Evolutionary conservation across 345 rosid species (phyloP).

Genomic region (Litchi chinensis): DNA sequence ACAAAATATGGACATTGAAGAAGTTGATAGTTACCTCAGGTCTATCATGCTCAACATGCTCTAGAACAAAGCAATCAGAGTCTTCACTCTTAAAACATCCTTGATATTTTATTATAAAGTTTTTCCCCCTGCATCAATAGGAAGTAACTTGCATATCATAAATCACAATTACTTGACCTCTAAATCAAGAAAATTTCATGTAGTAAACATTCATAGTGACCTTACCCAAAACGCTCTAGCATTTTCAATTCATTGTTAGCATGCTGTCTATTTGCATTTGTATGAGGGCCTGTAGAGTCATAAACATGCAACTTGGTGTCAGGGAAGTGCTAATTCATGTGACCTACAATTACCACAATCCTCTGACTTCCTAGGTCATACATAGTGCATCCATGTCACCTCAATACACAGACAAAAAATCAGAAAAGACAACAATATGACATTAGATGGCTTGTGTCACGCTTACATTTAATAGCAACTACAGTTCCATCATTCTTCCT

Average conservation of each 20-base stretch:
- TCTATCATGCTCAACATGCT: constrained; percentile 91
- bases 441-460: constrained; percentile 15
- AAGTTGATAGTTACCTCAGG: constrained; percentile 61
- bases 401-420: not conserved
- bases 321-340: constrained; percentile 1
- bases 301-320: constrained; percentile 13
- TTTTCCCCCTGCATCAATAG: constrained; percentile 70
- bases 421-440: not conserved
- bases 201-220: constrained; percentile 7
- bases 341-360: not conserved
- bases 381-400: not conserved
- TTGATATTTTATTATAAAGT: constrained; percentile 72
- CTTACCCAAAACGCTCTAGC: constrained; percentile 95
- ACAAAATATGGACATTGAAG: constrained; percentile 7
- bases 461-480: constrained; percentile 94
- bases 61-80: constrained; percentile 84
- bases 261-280: constrained; percentile 70
- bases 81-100: constrained; percentile 74
- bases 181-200: not conserved
- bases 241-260: constrained; percentile 73
- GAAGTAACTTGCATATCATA: constrained; percentile 17
- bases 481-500: constrained; percentile 67
- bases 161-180: not conserved
- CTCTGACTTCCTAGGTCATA: not conserved
- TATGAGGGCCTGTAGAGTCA: constrained; percentile 73